Percentiles rank a stretch among this genome's conserved stretches.
phyloP scores from a whole-genome alignment of 1,284 basidiomycete genomes.

The Boletus nobilissimus region DNA sequence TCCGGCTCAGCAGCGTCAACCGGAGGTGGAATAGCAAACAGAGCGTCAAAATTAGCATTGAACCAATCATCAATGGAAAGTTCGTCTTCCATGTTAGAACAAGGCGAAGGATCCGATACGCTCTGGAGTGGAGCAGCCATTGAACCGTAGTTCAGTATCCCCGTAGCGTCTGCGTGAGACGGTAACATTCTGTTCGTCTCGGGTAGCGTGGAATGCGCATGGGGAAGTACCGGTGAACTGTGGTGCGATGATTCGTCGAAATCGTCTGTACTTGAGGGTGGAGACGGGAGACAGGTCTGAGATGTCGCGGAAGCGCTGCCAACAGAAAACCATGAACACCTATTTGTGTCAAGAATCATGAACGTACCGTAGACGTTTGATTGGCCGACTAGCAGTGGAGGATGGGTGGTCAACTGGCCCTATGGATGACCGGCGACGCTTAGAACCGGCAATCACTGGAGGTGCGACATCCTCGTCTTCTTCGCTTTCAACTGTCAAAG shows the following conservation, averaged over 20 bases:
- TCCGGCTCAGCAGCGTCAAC: conserved; percentile 38
- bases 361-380: conserved; percentile 45
- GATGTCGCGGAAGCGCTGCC: conserved; percentile 15
- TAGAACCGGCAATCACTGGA: conserved; percentile 35
- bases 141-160: conserved; percentile 37
- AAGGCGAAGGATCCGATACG: conserved; percentile 45
- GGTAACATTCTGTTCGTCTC: background rate
- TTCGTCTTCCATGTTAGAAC: conserved; percentile 24
- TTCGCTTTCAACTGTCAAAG: conserved; percentile 24
- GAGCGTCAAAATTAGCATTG: conserved; percentile 30
- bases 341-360: rapidly evolving
- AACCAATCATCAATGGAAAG: conserved; percentile 46
- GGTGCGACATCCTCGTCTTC: conserved; percentile 25
- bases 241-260: conserved; percentile 1
- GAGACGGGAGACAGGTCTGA: conserved; percentile 32
- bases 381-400: background rate
- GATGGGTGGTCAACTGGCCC: background rate
- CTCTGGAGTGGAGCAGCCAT: conserved; percentile 32
- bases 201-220: background rate
- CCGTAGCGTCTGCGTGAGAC: conserved; percentile 31
- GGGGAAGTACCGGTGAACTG: background rate
- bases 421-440: conserved; percentile 33
- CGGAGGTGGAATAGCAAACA: conserved; percentile 43
- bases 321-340: background rate
- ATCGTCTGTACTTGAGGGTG: conserved; percentile 31